These are phyloP conservation scores for Beverwykella pulmonaria DNA, from an alignment of 495 filamentous ascomycete species.

Conservation along the genomic window DNA sequence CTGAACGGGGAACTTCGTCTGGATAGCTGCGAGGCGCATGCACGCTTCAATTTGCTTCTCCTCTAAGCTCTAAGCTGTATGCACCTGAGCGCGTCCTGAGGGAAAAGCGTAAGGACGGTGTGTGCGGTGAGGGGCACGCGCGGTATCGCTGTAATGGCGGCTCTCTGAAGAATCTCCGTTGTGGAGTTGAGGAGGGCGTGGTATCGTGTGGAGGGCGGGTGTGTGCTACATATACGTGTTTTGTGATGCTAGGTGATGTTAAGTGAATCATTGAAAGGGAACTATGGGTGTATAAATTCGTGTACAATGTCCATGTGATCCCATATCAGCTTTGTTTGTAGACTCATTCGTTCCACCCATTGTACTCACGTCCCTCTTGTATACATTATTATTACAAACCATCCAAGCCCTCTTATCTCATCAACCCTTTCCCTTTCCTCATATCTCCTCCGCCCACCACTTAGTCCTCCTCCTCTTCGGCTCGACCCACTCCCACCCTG, in stretches of 20 bases:
- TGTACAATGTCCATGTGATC: too few relatives aligned
- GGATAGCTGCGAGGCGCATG: constrained; percentile 25
- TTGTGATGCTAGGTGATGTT: neutral
- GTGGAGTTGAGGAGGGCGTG: neutral
- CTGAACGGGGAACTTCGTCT: constrained; percentile 17
- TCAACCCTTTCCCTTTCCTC: neutral
- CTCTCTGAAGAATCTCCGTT: neutral
- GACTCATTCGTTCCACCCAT: too few relatives aligned
- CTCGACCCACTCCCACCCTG: neutral
- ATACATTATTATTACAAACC: too few relatives aligned
- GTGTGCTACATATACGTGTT: neutral
- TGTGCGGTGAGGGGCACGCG: neutral
- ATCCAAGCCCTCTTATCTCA: too few relatives aligned
- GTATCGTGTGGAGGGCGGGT: neutral
- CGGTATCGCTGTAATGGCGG: neutral
- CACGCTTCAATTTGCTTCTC: neutral
- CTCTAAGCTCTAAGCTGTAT: neutral
- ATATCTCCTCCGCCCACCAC: constrained; percentile 12
- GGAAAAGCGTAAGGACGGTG: constrained; percentile 3
- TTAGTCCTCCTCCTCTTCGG: constrained; percentile 4
- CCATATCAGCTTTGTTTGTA: too few relatives aligned
- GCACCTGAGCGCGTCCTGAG: neutral
- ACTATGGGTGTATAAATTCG: too few relatives aligned
- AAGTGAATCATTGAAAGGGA: too few relatives aligned
- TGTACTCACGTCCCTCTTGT: too few relatives aligned